Conservation (phyloP, 768 basidiomycete species). For the Suillus alpinus region DNA sequence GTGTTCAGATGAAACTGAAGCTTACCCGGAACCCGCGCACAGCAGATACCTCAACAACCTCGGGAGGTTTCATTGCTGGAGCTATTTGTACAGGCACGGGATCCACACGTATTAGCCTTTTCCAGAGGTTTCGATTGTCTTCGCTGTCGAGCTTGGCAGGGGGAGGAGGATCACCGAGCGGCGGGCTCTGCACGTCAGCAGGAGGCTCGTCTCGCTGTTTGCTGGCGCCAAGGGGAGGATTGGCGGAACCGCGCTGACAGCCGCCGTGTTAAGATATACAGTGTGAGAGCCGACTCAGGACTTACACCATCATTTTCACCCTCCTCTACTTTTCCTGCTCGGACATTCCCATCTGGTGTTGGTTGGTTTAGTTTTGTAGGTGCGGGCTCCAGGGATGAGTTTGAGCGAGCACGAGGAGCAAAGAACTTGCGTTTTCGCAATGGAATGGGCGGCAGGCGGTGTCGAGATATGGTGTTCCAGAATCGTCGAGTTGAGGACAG, state of each 20-base stretch:
- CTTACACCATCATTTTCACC: background rate
- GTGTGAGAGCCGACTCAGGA: background rate
- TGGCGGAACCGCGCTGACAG: too few relatives aligned
- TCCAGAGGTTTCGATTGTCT: too few relatives aligned
- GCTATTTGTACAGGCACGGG: too few relatives aligned
- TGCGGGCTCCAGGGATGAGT: background rate
- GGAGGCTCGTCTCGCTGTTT: too few relatives aligned
- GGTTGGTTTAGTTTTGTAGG: background rate
- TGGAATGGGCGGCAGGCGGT: too few relatives aligned
- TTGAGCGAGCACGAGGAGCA: background rate
- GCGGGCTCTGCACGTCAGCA: too few relatives aligned
- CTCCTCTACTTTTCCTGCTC: background rate
- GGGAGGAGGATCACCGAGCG: too few relatives aligned
- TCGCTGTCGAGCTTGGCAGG: too few relatives aligned
- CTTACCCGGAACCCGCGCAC: background rate
- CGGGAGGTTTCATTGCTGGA: background rate
- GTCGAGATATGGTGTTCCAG: background rate
- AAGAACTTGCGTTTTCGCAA: background rate
- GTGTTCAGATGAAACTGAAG: background rate
- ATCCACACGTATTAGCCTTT: too few relatives aligned
- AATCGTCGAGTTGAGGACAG: background rate
- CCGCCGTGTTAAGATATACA: background rate
- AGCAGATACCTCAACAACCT: background rate
- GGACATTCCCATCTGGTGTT: background rate
- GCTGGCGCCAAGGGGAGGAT: too few relatives aligned